Percentiles rank a stretch among this genome's conserved stretches.
Conservation (phyloP, 768 basidiomycete genomes). For the Mycena capillaripes region DNA sequence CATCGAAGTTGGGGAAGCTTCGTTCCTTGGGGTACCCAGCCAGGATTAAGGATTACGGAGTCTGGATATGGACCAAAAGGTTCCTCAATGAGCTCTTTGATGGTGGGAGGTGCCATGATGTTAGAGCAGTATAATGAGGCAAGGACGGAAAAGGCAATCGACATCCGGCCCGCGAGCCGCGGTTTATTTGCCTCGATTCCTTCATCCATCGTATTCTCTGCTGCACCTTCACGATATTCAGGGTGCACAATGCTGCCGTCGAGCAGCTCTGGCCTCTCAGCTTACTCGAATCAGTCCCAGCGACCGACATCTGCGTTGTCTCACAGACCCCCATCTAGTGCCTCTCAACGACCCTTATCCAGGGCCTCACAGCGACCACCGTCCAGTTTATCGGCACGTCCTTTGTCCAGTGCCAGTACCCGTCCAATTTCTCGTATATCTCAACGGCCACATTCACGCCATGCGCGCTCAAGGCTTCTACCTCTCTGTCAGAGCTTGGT, state of each 20-base stretch:
- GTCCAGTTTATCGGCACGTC: conserved; percentile 57
- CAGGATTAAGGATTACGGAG: neutral
- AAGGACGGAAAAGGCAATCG: too few relatives aligned
- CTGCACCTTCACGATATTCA: too few relatives aligned
- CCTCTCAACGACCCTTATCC: conserved; percentile 57
- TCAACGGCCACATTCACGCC: conserved; percentile 63
- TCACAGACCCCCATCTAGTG: conserved; percentile 48
- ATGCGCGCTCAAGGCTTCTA: conserved; percentile 67
- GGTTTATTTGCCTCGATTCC: too few relatives aligned
- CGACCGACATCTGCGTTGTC: conserved; percentile 37
- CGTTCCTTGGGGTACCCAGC: neutral
- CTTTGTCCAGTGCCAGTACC: conserved; percentile 51
- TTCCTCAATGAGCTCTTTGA: conserved; percentile 33
- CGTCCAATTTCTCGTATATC: conserved; percentile 60
- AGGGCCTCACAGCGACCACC: conserved; percentile 62
- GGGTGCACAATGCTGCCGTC: conserved; percentile 38
- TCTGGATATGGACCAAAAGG: conserved; percentile 29
- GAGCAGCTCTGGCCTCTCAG: conserved; percentile 34
- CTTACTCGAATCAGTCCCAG: conserved; percentile 15
- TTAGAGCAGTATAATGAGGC: too few relatives aligned
- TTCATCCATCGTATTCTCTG: too few relatives aligned
- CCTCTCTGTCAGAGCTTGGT: conserved; percentile 70
- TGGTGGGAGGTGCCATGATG: neutral
- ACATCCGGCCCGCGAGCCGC: too few relatives aligned
- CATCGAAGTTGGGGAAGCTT: conserved; percentile 14